phyloP scores from a whole-genome alignment of 495 filamentous ascomycete genomes.

The Penicillium canescens region DNA sequence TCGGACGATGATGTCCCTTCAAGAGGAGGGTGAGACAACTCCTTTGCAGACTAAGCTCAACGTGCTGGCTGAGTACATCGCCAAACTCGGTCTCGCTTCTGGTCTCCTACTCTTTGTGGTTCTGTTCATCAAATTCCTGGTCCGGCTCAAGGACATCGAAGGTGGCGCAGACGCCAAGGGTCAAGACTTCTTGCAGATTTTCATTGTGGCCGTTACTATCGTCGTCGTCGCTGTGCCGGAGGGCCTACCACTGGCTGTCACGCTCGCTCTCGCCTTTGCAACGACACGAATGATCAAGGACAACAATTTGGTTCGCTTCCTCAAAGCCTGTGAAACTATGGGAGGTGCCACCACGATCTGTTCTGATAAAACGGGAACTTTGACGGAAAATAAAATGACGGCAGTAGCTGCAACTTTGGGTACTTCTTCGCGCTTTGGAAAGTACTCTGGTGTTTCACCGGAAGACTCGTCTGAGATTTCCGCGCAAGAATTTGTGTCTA shows the following conservation, averaged over 20 bases:
- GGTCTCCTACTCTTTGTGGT: slow-evolving; percentile 85
- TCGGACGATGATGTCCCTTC: slow-evolving; percentile 91
- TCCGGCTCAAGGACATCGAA: slow-evolving; percentile 54
- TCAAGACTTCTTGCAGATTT: slow-evolving; percentile 84
- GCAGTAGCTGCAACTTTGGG: slow-evolving; percentile 79
- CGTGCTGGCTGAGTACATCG: slow-evolving; percentile 86
- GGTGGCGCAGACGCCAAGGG: slow-evolving; percentile 71
- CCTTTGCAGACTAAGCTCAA: slow-evolving; percentile 95
- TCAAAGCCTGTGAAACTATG: slow-evolving; percentile 98
- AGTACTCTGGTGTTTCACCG: slow-evolving; percentile 41
- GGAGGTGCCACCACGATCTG: slow-evolving; percentile 95
- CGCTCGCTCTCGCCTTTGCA: slow-evolving; percentile 89
- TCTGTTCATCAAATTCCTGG: slow-evolving; percentile 89
- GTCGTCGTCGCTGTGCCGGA: slow-evolving; percentile 96
- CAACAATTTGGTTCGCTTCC: slow-evolving; percentile 87
- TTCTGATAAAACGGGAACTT: slow-evolving; percentile 94
- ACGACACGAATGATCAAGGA: slow-evolving; percentile 95
- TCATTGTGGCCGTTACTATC: slow-evolving; percentile 93
- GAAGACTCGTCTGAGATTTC: slow-evolving; percentile 42
- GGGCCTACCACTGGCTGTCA: slow-evolving; percentile 89
- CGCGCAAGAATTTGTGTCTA: slow-evolving; percentile 58
- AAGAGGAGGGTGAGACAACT: slow-evolving; percentile 86
- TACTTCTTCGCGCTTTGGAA: slow-evolving; percentile 64
- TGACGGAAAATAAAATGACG: slow-evolving; percentile 93
- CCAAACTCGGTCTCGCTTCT: slow-evolving; percentile 83